These are phyloP conservation scores for Neobulgaria alba DNA, from an alignment of 2,329 filamentous ascomycete genomes.

Conservation along the genomic window DNA sequence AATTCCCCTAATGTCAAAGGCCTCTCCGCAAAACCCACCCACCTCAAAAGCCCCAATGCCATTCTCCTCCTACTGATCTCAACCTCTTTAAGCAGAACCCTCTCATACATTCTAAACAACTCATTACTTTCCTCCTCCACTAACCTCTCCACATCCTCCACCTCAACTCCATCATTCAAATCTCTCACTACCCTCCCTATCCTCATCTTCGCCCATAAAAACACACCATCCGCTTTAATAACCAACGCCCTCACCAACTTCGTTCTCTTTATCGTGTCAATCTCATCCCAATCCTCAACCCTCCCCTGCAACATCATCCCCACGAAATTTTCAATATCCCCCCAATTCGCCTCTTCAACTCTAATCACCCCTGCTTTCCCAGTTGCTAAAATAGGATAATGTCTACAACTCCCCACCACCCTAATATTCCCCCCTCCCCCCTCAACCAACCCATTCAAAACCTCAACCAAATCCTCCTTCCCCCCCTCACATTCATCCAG, in stretches of 20 bases:
- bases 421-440: background rate
- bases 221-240: background rate
- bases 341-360: constrained; percentile 26
- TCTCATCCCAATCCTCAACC: background rate
- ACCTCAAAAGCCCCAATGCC: constrained; percentile 17
- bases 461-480: constrained; percentile 1
- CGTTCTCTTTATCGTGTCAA: too few relatives aligned
- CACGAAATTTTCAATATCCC: constrained; percentile 23
- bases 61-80: constrained; percentile 2
- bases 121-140: constrained; percentile 10
- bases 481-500: constrained; percentile 18
- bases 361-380: constrained; percentile 22
- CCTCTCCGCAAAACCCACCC: constrained; percentile 17
- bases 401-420: constrained; percentile 20
- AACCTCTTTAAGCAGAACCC: constrained; percentile 11
- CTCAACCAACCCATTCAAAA: constrained; percentile 4
- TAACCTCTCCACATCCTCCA: background rate
- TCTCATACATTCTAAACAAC: constrained; percentile 11
- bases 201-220: constrained; percentile 2
- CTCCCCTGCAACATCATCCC: constrained; percentile 5
- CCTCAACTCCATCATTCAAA: constrained; percentile 11
- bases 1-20: constrained; percentile 18
- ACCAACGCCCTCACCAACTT: background rate
- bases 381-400: constrained; percentile 11
- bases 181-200: constrained; percentile 9